Evolutionary conservation across 805 yeast species (phyloP).

Genomic region (Citeromyces nyonsensis): DNA sequence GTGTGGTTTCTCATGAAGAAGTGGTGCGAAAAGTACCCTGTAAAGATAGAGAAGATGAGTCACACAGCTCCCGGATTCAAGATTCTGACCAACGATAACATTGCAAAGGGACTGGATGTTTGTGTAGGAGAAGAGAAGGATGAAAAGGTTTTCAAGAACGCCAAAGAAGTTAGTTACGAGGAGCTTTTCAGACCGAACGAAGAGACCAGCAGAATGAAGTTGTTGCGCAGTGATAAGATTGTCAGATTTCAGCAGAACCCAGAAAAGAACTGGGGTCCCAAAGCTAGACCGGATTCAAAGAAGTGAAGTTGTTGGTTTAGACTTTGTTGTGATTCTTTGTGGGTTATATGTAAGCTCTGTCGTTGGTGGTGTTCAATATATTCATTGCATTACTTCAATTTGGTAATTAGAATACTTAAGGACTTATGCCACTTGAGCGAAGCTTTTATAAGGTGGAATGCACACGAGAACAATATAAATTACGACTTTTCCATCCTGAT

Average conservation of each 20-base stretch:
- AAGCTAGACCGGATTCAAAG: conserved; percentile 46
- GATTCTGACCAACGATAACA: conserved; percentile 28
- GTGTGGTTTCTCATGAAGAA: conserved; percentile 60
- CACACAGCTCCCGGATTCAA: conserved; percentile 42
- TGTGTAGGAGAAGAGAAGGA: conserved; percentile 8
- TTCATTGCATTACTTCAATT: neutral
- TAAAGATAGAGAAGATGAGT: conserved; percentile 22
- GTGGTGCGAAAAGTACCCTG: conserved; percentile 36
- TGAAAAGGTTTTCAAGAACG: conserved; percentile 3
- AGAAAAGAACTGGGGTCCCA: conserved; percentile 94
- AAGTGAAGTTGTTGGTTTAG: neutral
- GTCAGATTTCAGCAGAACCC: conserved; percentile 90
- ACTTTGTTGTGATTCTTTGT: too few species aligned
- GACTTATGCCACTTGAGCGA: too few species aligned
- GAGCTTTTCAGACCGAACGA: conserved; percentile 50
- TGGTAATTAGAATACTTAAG: too few species aligned
- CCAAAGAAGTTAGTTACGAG: conserved; percentile 10
- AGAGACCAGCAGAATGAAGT: conserved; percentile 38
- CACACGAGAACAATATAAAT: too few species aligned
- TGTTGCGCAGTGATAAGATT: conserved; percentile 59
- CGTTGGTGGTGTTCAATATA: neutral
- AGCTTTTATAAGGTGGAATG: too few species aligned
- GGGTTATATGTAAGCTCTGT: too few species aligned
- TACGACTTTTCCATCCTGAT: too few species aligned
- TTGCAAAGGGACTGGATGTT: conserved; percentile 13